Base-by-base conservation (phyloP, 148 eudicot genomes). In the Polygonum maritimum region DNA sequence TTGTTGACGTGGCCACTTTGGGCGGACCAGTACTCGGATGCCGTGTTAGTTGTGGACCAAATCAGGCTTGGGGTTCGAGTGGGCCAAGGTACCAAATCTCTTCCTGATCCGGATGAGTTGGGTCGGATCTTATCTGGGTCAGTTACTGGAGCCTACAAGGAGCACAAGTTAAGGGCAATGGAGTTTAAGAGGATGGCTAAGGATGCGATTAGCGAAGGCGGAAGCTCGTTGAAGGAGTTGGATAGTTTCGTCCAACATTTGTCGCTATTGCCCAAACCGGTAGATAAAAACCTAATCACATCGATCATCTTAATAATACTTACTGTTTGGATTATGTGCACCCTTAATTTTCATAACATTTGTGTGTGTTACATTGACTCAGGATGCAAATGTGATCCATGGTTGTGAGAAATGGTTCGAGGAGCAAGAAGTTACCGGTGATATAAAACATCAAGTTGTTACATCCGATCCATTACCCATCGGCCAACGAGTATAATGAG, bases 1-100 rank as follows among this genome's bases (percentile, higher is more conserved):
- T 54, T 93, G 76, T 63, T 93, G 74, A 86, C 85, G 0, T 90
- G 98, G 96, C 93, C 98, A 3, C 77, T 88, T 84, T 86, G 83
- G 18, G 87, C 88, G 0, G 98, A 93, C 76, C 98, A 93, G 31
- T 89, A 78, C 72, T 18, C 79, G 3, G 81, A 89, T 51, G 93
- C 92, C 0, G 84, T 75, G 70, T 48, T 88, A 21, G 35, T 93
- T 70, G 96, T 88, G 11, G 92, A 93, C 15, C 71, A 85, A 49
- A 22, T 63, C 75, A 90, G 82, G 2, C 75, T 74, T 14, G 98
- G 86, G 0, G 78, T 87, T 2, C 79, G 74, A n/a, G 69, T 81
- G 11, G 83, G 85, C 47, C 88, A 84, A 21, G 92, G 91, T 0
- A 81, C 15, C 15, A 48, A 86, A 21, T 80, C 79, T 2, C 86